Conservation (phyloP, 441 rosid species). For the Kokia cookei region DNA sequence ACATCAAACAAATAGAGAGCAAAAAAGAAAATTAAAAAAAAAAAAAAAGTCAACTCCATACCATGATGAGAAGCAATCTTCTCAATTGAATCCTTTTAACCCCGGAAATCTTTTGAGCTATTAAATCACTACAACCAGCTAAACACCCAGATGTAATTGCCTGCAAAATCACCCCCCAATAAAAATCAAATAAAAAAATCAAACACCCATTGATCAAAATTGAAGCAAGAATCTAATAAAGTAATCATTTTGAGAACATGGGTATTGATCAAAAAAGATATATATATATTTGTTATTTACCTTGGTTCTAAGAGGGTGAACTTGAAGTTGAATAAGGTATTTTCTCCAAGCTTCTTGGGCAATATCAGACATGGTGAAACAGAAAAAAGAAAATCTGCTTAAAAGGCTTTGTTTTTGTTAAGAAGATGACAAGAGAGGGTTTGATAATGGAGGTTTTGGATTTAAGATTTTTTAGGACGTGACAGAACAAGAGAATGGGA, state of each 20-base stretch:
- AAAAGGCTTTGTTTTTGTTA: background rate
- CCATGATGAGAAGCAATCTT: conserved; percentile 67
- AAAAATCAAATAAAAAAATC: background rate
- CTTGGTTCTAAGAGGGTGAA: conserved; percentile 78
- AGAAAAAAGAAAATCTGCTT: background rate
- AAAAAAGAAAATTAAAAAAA: background rate
- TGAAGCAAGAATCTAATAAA: background rate
- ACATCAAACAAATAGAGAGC: background rate
- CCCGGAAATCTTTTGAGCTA: conserved; percentile 89
- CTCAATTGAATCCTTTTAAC: conserved; percentile 59
- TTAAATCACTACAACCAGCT: conserved; percentile 64
- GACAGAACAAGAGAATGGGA: background rate
- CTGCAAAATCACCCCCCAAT: conserved; percentile 21
- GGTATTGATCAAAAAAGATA: background rate
- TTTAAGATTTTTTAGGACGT: background rate
- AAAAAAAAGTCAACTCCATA: conserved; percentile 21
- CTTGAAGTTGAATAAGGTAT: conserved; percentile 79
- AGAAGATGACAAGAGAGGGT: background rate
- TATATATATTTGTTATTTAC: conserved; percentile 13
- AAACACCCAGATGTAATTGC: conserved; percentile 75
- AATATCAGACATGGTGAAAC: conserved; percentile 51
- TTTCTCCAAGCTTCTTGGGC: conserved; percentile 80
- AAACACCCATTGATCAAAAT: background rate
- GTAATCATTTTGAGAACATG: background rate
- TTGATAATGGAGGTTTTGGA: background rate